These are phyloP conservation scores for Boletus sp. DNA, from an alignment of 768 basidiomycete species.

Conservation along the genomic window DNA sequence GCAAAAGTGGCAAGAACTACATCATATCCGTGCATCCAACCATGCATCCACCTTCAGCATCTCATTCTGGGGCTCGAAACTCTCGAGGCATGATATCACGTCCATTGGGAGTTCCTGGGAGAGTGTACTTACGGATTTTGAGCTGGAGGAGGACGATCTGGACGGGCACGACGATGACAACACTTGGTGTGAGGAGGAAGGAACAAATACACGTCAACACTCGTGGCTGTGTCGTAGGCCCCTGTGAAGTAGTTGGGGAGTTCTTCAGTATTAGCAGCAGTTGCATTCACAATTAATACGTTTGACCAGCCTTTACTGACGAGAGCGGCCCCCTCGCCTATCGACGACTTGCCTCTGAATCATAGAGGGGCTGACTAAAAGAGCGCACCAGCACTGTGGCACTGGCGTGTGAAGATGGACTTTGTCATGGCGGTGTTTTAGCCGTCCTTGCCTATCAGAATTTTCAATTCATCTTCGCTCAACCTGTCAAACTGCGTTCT, in stretches of 20 bases:
- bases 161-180: constrained; percentile 4
- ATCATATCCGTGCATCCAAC: constrained; percentile 23
- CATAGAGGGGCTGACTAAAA: not conserved
- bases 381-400: not conserved
- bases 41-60: constrained; percentile 22
- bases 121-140: constrained; percentile 51
- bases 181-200: not conserved
- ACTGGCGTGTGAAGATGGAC: constrained; percentile 15
- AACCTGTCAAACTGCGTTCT: not conserved
- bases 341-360: not conserved
- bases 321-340: no score
- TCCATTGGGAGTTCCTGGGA: not conserved
- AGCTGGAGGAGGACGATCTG: constrained; percentile 48
- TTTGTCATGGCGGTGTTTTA: not conserved
- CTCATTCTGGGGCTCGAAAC: not conserved
- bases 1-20: not conserved
- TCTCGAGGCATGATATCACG: not conserved
- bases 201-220: constrained; percentile 28
- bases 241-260: not conserved
- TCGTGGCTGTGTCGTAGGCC: constrained; percentile 21
- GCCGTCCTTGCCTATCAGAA: not conserved
- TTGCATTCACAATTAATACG: not conserved
- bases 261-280: not conserved
- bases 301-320: no score
- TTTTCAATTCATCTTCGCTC: not conserved